Conservation (phyloP, 352 stramenopile genomes). For the Pilasporangium apinafurcum region DNA sequence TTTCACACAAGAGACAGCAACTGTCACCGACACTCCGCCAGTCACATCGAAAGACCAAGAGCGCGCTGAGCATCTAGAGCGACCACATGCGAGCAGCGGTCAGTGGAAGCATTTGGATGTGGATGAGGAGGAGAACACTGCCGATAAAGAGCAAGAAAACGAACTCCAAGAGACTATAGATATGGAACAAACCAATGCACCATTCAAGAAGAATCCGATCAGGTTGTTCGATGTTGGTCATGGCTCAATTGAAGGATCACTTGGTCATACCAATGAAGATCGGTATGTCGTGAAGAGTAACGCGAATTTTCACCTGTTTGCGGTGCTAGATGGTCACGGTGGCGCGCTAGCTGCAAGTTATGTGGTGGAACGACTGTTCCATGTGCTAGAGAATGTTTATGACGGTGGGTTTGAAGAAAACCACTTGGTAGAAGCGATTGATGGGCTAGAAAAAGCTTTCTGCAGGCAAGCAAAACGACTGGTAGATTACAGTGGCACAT, state of each 20-base stretch:
- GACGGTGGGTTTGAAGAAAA: slow-evolving; percentile 22
- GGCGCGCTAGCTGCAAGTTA: slow-evolving; percentile 51
- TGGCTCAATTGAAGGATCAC: slow-evolving; percentile 35
- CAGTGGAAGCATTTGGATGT: too few species aligned
- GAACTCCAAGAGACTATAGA: too few species aligned
- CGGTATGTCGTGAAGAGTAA: slow-evolving; percentile 43
- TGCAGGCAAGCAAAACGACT: slow-evolving; percentile 20
- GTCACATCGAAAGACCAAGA: too few species aligned
- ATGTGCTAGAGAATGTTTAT: slow-evolving; percentile 34
- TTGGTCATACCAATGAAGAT: slow-evolving; percentile 65
- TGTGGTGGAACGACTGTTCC: slow-evolving; percentile 40
- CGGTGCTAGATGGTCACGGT: slow-evolving; percentile 72
- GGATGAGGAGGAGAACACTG: too few species aligned
- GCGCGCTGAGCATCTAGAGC: too few species aligned
- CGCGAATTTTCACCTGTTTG: slow-evolving; percentile 53
- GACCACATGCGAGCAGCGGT: too few species aligned
- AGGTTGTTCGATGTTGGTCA: slow-evolving; percentile 27
- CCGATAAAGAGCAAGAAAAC: too few species aligned
- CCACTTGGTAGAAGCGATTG: slow-evolving; percentile 27
- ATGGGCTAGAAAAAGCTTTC: slow-evolving; percentile 41
- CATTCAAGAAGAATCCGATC: slow-evolving; percentile 32
- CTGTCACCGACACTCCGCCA: too few species aligned
- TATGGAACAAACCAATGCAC: too few species aligned
- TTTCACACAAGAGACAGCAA: too few species aligned
- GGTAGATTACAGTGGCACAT: slow-evolving; percentile 62